Base-by-base conservation (phyloP, 169 alveolate species). In the Cryptosporidium andersoni region DNA sequence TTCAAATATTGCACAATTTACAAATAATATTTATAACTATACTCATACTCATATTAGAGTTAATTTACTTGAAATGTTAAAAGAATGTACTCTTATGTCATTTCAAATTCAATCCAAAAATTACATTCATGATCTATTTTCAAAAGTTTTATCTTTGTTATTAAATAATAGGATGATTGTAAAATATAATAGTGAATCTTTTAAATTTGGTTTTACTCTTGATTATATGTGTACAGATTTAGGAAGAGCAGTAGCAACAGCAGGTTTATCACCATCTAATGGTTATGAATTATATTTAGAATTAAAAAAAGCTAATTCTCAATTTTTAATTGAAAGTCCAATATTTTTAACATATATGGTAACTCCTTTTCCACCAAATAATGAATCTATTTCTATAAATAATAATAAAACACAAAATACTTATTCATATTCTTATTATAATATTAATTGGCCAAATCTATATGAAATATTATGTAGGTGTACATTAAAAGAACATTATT, bases 261-360 rank as follows among this genome's bases (percentile, higher is more conserved):
- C 85, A 48, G 85, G 85, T 1, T n/a, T 74, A 43, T 58, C 85
- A 45, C 85, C 85, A 12, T 55, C 67, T 51, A 60, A 34, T 3
- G 85, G 85, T 9, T 43, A 11, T 5, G 85, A 74, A 11, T 64
- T 74, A 6, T 56, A 74, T 42, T 6, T 36, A 11, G 85, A 74
- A 16, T 56, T 74, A 3, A 45, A 48, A 4, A 62, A 51, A 37
- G 45, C 16, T 45, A 74, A 45, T 42, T 14, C 16, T 16, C 25
- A 39, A 4, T 34, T 63, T 16, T 42, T 74, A 1, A 40, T 62
- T 9, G 51, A 11, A 7, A 68, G 60, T 48, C 45, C 60, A 14
- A 74, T 45, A 3, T 74, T 9, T 48, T 43, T 58, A 63, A 43
- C 74, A 2, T 74, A 47, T 47, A 48, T 48, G 16, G 74, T 58